Conservation (phyloP, 768 basidiomycete species). For the Podaxis rugospora region DNA sequence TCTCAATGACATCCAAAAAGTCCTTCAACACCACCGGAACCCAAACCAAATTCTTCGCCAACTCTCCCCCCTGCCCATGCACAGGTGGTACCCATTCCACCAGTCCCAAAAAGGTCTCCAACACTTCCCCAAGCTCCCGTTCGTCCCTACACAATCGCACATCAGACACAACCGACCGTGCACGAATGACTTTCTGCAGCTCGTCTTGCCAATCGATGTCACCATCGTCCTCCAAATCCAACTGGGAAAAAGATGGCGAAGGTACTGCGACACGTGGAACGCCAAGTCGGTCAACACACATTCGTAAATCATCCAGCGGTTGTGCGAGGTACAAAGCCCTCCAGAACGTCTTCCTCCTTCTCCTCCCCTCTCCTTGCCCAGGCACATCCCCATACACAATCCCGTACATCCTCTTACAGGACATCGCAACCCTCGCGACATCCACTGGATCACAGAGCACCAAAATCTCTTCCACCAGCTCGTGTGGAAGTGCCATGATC, state of each 20-base stretch:
- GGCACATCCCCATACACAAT: neutral
- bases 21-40: constrained; percentile 36
- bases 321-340: constrained; percentile 58
- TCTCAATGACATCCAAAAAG: constrained; percentile 37
- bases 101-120: constrained; percentile 51
- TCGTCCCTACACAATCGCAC: constrained; percentile 26
- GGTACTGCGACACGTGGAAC: neutral
- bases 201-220: constrained; percentile 48
- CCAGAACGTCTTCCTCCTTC: constrained; percentile 47
- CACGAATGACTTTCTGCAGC: constrained; percentile 53
- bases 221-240: constrained; percentile 25
- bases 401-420: constrained; percentile 29
- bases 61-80: constrained; percentile 18
- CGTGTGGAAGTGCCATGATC: constrained; percentile 45
- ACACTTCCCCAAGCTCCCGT: constrained; percentile 36
- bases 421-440: constrained; percentile 48
- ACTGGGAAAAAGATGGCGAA: neutral
- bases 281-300: constrained; percentile 30
- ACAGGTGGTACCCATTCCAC: constrained; percentile 37
- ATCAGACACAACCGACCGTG: constrained; percentile 40
- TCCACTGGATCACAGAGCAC: constrained; percentile 56
- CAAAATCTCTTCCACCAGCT: constrained; percentile 58
- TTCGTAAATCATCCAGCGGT: constrained; percentile 60
- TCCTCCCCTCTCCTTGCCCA: neutral
- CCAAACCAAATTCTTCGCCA: constrained; percentile 54